A percentile compares a stretch with the other conserved stretches of the same genome.
phyloP scores from a whole-genome alignment of 169 alveolate genomes.

The Eimeria maxima region DNA sequence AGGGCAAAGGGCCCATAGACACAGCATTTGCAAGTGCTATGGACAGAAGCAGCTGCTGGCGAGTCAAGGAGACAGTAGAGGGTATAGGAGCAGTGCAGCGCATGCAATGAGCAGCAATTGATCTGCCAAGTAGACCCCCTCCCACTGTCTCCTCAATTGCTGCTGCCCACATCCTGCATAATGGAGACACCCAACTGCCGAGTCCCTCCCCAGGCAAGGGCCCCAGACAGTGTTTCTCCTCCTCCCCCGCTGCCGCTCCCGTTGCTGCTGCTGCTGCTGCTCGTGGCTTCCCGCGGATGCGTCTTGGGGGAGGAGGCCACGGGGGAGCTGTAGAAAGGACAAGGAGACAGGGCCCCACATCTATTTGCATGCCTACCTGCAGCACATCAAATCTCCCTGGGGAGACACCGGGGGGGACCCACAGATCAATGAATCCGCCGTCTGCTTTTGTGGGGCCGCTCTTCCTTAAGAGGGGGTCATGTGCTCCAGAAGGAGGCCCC shows the following conservation, averaged over 20 bases:
- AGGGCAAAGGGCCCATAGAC: neutral
- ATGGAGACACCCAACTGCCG: slow-evolving; percentile 9
- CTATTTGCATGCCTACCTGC: slow-evolving; percentile 23
- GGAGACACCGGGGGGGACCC: slow-evolving; percentile 44
- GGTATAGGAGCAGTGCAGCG: neutral
- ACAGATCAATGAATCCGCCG: neutral
- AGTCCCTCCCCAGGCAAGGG: slow-evolving; percentile 31
- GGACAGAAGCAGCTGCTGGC: slow-evolving; percentile 54
- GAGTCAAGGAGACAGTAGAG: neutral
- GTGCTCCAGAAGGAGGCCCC: neutral
- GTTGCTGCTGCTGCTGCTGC: slow-evolving; percentile 18
- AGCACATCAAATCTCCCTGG: slow-evolving; percentile 11
- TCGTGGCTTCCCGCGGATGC: neutral
- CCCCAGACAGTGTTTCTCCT: neutral
- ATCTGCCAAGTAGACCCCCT: neutral
- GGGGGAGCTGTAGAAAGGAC: neutral
- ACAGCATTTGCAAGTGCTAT: neutral
- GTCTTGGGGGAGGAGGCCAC: neutral
- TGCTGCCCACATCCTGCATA: neutral
- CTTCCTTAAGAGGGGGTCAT: too few relatives aligned
- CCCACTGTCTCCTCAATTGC: slow-evolving; percentile 16
- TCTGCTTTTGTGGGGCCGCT: neutral
- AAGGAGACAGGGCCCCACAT: slow-evolving; percentile 53
- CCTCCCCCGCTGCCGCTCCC: neutral
- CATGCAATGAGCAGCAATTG: slow-evolving; percentile 18